phyloP scores from a whole-genome alignment of 306 rosid species.

The Dryas drummondii region DNA sequence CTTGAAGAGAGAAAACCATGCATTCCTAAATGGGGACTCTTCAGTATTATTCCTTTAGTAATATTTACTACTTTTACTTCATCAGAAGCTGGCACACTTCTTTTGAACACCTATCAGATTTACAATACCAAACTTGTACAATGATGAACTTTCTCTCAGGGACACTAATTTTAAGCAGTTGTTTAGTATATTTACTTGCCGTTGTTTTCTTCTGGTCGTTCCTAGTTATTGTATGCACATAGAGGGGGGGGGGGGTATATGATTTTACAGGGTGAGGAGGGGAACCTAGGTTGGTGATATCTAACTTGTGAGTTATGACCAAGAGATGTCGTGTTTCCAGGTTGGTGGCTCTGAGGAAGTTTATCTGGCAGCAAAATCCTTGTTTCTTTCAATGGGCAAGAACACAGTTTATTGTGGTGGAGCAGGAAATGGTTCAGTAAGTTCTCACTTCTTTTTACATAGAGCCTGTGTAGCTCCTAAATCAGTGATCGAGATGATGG shows the following conservation, averaged over 20 bases:
- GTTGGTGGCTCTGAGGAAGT: conserved; percentile 93
- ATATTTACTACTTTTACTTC: neutral
- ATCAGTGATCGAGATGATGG: too few species aligned
- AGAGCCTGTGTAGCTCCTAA: too few species aligned
- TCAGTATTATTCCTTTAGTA: too few species aligned
- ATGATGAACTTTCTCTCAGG: too few species aligned
- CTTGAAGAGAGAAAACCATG: neutral
- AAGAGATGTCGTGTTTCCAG: conserved; percentile 44
- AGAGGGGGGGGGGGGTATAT: neutral
- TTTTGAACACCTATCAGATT: too few species aligned
- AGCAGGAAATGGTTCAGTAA: conserved; percentile 96
- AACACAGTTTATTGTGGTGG: conserved; percentile 76
- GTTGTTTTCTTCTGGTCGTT: neutral
- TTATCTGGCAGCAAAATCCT: conserved; percentile 59
- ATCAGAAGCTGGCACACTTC: neutral
- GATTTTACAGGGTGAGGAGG: neutral
- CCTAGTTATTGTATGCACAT: neutral
- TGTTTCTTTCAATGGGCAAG: conserved; percentile 82
- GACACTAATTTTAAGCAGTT: too few species aligned
- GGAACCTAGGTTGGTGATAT: neutral
- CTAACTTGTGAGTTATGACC: conserved; percentile 17
- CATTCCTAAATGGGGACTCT: neutral
- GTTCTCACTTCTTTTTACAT: conserved; percentile 29
- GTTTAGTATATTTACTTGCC: neutral
- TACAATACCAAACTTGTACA: too few species aligned